Evolutionary conservation across 2,329 filamentous ascomycete species (phyloP).

Genomic region (Phaeosphaeriaceae sp.): DNA sequence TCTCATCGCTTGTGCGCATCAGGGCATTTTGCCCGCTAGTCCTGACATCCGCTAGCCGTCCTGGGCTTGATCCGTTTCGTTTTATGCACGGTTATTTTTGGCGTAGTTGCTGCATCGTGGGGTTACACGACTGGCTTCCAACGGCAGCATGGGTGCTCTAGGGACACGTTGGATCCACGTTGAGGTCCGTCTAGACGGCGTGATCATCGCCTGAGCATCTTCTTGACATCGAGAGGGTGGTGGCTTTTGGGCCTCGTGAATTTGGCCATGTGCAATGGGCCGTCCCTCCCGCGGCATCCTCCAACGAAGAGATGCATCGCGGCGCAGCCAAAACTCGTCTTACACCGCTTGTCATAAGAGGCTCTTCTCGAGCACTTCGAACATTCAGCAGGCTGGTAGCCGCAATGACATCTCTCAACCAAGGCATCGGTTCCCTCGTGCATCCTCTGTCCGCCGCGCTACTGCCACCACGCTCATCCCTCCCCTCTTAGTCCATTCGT

Average conservation of each 20-base stretch:
- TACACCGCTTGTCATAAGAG: neutral
- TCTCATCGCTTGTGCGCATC: slow-evolving; percentile 11
- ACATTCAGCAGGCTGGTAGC: neutral
- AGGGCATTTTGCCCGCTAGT: slow-evolving; percentile 7
- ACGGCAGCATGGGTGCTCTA: slow-evolving; percentile 16
- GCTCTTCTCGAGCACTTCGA: neutral
- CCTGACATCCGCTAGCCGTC: slow-evolving; percentile 14
- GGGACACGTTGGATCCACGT: slow-evolving; percentile 17
- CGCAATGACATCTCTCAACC: neutral
- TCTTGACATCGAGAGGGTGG: neutral
- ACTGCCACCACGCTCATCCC: neutral
- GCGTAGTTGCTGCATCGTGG: slow-evolving; percentile 27
- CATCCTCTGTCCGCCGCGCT: neutral
- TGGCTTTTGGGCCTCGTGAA: neutral
- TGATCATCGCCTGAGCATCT: slow-evolving; percentile 11
- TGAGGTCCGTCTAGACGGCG: slow-evolving; percentile 11
- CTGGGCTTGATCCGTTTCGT: slow-evolving; percentile 31
- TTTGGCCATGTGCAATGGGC: slow-evolving; percentile 6
- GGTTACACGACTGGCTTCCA: slow-evolving; percentile 15
- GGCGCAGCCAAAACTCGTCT: slow-evolving; percentile 4
- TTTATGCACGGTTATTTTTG: slow-evolving; percentile 39
- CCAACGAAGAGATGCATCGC: neutral
- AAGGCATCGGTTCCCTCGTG: neutral
- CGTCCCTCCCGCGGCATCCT: slow-evolving; percentile 2
- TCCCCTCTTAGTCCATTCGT: neutral